These are phyloP conservation scores for Claviceps fusiformis DNA, from an alignment of 2,329 filamentous ascomycete species.

Conservation along the genomic window DNA sequence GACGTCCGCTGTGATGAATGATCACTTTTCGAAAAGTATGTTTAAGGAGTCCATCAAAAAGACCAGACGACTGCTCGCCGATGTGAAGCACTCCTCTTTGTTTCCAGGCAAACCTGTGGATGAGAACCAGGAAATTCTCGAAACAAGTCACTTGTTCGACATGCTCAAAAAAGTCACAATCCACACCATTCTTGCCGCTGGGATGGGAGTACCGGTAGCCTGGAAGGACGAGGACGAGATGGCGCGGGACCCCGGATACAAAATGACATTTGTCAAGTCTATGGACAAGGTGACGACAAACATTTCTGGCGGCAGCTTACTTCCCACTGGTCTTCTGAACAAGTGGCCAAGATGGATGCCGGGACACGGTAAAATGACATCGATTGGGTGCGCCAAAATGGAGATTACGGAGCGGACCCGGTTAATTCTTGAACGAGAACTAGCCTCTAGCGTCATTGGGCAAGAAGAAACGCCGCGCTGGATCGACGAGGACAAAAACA, in stretches of 20 bases:
- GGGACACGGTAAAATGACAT: neutral
- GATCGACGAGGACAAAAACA: neutral
- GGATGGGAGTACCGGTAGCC: neutral
- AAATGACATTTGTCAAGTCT: neutral
- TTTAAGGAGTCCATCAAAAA: neutral
- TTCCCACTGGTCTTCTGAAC: neutral
- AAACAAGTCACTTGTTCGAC: constrained; percentile 1
- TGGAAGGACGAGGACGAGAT: neutral
- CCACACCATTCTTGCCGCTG: neutral
- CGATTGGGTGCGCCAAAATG: neutral
- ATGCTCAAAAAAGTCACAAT: constrained; percentile 2
- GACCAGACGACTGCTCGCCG: neutral
- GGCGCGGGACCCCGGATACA: neutral
- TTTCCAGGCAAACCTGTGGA: neutral
- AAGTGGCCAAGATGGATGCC: neutral
- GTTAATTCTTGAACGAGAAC: neutral
- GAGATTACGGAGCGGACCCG: neutral
- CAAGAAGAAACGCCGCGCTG: neutral
- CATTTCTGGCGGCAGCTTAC: neutral
- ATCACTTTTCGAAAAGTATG: neutral
- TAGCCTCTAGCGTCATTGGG: neutral
- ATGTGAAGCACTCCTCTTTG: neutral
- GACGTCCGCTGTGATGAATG: neutral
- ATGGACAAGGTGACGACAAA: neutral
- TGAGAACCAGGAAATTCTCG: neutral